phyloP scores from a whole-genome alignment of 371 early-diverging fungal species.

The Apophysomyces variabilis region DNA sequence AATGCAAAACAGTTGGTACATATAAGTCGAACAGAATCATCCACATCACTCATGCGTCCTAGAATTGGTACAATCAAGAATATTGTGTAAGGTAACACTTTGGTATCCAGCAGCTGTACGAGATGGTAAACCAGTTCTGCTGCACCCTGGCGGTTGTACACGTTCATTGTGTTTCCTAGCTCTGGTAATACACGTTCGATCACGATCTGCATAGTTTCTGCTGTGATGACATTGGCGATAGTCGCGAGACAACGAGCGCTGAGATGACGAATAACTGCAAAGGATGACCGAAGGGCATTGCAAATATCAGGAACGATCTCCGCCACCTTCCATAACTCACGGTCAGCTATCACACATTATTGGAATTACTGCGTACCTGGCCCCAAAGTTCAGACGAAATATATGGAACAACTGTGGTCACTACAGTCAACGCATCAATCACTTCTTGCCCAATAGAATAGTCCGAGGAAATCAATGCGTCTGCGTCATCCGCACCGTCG shows the following conservation, averaged over 20 bases:
- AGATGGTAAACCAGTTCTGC: constrained; percentile 76
- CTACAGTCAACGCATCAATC: constrained; percentile 79
- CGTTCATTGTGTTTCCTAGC: constrained; percentile 73
- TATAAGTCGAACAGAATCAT: constrained; percentile 87
- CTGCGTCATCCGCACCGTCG: constrained; percentile 29
- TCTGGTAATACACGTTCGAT: constrained; percentile 80
- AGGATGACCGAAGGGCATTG: constrained; percentile 69
- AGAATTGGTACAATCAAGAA: constrained; percentile 97
- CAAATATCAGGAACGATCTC: constrained; percentile 68
- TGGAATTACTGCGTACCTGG: constrained; percentile 15
- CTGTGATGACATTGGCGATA: constrained; percentile 69
- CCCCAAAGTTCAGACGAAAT: constrained; percentile 57
- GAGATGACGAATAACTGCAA: constrained; percentile 79
- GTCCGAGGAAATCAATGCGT: constrained; percentile 33
- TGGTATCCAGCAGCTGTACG: constrained; percentile 70
- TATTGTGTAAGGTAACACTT: constrained; percentile 91
- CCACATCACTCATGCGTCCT: constrained; percentile 96
- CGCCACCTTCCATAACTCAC: constrained; percentile 37
- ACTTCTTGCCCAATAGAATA: constrained; percentile 66
- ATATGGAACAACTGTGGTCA: constrained; percentile 71
- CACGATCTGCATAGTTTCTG: constrained; percentile 79
- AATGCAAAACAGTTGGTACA: constrained; percentile 94
- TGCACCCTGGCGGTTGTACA: constrained; percentile 85
- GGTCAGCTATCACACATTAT: neutral
- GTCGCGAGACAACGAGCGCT: constrained; percentile 83